These are phyloP conservation scores for Vaccinium vitisidaea DNA, from an alignment of 148 eudicot species.

Conservation along the genomic window DNA sequence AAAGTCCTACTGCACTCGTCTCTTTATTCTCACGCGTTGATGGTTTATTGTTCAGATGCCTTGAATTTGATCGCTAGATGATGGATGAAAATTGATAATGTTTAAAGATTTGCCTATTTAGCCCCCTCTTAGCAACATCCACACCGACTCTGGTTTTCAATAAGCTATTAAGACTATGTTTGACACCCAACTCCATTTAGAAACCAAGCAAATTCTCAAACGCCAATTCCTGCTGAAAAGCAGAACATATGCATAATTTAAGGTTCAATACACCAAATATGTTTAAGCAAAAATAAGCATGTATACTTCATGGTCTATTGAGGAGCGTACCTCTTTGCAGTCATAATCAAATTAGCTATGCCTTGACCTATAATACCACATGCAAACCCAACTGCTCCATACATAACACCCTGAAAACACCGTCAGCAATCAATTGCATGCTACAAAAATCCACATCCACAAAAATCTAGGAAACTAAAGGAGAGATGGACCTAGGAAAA, in stretches of 20 bases:
- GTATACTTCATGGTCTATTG: background rate
- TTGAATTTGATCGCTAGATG: background rate
- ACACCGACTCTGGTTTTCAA: background rate
- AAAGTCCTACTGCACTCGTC: background rate
- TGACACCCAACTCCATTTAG: conserved; percentile 6
- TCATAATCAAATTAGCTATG: conserved; percentile 67
- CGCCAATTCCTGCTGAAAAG: background rate
- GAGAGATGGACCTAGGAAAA: background rate
- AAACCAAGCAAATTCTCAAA: background rate
- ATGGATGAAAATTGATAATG: background rate
- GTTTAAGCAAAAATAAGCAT: background rate
- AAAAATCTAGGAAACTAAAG: background rate
- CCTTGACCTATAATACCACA: conserved; percentile 69
- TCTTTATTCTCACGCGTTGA: background rate
- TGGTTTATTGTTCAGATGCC: background rate
- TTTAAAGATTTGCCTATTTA: background rate
- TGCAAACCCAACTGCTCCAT: conserved; percentile 63
- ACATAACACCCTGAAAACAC: conserved; percentile 51
- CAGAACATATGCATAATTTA: background rate
- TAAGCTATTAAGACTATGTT: background rate
- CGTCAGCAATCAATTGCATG: background rate
- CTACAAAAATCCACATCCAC: background rate
- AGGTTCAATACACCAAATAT: background rate
- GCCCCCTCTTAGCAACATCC: background rate
- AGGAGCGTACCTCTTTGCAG: conserved; percentile 51